Conservation (phyloP, 257 asterid species). For the Solanum tarapatanum region DNA sequence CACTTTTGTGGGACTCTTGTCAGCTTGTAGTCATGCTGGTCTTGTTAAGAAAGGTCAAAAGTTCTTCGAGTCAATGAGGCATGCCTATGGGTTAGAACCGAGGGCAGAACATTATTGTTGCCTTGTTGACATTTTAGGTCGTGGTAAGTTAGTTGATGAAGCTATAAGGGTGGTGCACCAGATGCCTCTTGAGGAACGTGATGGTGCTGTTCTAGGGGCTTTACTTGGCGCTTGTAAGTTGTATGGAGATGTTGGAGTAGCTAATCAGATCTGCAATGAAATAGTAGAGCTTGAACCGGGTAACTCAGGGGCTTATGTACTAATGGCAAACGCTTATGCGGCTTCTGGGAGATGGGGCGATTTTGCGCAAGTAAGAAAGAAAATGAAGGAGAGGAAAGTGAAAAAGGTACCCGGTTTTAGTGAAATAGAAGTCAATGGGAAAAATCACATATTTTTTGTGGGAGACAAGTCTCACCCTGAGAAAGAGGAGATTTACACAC, state of each 20-base stretch:
- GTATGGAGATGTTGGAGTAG: slow-evolving; percentile 35
- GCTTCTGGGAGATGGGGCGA: slow-evolving; percentile 49
- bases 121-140: slow-evolving; percentile 30
- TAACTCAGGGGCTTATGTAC: slow-evolving; percentile 38
- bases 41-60: slow-evolving; percentile 45
- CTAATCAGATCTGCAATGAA: slow-evolving; percentile 27
- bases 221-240: slow-evolving; percentile 45
- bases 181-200: slow-evolving; percentile 44
- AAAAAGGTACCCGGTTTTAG: slow-evolving; percentile 43
- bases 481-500: slow-evolving; percentile 29
- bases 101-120: slow-evolving; percentile 39
- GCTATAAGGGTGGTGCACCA: slow-evolving; percentile 34
- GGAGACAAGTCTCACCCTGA: slow-evolving; percentile 42
- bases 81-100: slow-evolving; percentile 38
- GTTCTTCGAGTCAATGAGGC: slow-evolving; percentile 41
- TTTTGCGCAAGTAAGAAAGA: slow-evolving; percentile 37
- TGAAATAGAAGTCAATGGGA: slow-evolving; percentile 47
- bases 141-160: slow-evolving; percentile 30
- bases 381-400: slow-evolving; percentile 44
- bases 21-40: slow-evolving; percentile 64
- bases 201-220: slow-evolving; percentile 50
- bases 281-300: slow-evolving; percentile 42
- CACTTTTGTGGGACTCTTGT: slow-evolving; percentile 44
- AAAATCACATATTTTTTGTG: slow-evolving; percentile 34
- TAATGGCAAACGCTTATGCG: slow-evolving; percentile 42